A percentile compares a stretch with the other conserved stretches of the same genome.
phyloP scores from a whole-genome alignment of 2,329 filamentous ascomycete genomes.

The Pezicula carpinea region DNA sequence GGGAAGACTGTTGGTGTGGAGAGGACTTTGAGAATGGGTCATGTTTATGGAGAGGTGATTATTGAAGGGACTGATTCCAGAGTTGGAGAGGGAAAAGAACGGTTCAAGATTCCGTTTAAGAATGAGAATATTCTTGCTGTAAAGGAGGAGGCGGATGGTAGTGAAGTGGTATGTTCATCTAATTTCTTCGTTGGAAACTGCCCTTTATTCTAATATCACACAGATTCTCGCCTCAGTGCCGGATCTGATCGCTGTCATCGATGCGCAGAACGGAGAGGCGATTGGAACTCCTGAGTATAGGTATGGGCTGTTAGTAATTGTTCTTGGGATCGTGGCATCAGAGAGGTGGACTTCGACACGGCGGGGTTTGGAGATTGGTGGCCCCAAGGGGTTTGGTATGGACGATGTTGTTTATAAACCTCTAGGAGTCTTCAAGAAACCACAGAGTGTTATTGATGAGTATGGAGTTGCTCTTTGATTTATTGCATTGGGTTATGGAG shows the following conservation, averaged over 20 bases:
- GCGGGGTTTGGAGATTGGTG: conserved; percentile 43
- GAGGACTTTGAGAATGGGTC: conserved; percentile 48
- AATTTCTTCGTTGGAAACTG: not conserved
- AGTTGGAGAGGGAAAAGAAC: conserved; percentile 27
- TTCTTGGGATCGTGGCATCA: conserved; percentile 49
- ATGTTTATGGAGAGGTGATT: conserved; percentile 54
- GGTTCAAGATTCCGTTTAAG: conserved; percentile 63
- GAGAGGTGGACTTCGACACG: conserved; percentile 47
- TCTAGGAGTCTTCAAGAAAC: conserved; percentile 43
- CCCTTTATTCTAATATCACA: conserved; percentile 44
- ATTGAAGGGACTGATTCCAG: conserved; percentile 37
- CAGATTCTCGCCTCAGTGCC: conserved; percentile 52
- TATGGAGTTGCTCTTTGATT: conserved; percentile 18
- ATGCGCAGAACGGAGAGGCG: conserved; percentile 42
- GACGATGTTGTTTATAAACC: conserved; percentile 40
- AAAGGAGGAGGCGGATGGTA: conserved; percentile 6
- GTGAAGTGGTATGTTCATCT: conserved; percentile 9
- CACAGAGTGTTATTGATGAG: conserved; percentile 49
- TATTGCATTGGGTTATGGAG: no score
- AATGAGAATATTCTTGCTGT: conserved; percentile 65
- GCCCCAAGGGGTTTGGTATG: conserved; percentile 41
- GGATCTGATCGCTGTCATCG: conserved; percentile 45
- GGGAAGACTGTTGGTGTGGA: conserved; percentile 60
- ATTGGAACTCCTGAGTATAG: conserved; percentile 50
- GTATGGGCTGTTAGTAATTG: conserved; percentile 46